Percentiles rank a stretch among this genome's conserved stretches.
Conservation (phyloP, 2,329 filamentous ascomycete genomes). For the Xylaria sp. region DNA sequence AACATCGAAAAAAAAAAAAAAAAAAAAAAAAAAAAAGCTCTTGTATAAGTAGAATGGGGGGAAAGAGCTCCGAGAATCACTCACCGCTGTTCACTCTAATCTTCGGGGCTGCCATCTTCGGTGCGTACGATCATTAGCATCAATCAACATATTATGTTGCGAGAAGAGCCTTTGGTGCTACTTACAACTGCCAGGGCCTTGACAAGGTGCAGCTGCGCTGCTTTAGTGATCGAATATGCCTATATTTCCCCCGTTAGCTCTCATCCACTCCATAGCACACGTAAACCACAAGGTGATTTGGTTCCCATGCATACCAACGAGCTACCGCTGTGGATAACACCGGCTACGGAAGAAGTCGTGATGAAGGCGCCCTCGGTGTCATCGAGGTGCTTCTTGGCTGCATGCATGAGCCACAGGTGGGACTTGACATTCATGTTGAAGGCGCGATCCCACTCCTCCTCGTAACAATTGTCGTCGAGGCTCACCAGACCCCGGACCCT, state of each 20-base stretch:
- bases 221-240: slow-evolving; percentile 82
- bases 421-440: slow-evolving; percentile 72
- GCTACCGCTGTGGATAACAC: slow-evolving; percentile 71
- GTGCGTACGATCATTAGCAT: slow-evolving; percentile 6
- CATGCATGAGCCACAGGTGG: slow-evolving; percentile 68
- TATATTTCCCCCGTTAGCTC: slow-evolving; percentile 38
- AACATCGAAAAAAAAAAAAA: not conserved
- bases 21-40: not conserved
- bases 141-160: not conserved
- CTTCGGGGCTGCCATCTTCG: slow-evolving; percentile 59
- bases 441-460: slow-evolving; percentile 68
- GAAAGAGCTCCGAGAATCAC: not conserved
- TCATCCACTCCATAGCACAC: not conserved
- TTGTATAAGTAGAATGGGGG: not conserved
- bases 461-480: slow-evolving; percentile 62
- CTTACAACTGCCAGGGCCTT: slow-evolving; percentile 60
- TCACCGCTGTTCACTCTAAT: slow-evolving; percentile 68
- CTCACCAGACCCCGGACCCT: slow-evolving; percentile 55
- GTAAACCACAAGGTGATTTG: not conserved
- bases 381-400: slow-evolving; percentile 64
- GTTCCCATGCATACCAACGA: slow-evolving; percentile 56
- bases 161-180: not conserved
- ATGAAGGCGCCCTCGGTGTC: slow-evolving; percentile 69
- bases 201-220: slow-evolving; percentile 71
- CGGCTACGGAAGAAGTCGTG: slow-evolving; percentile 71